Base-by-base conservation (phyloP, 1,139 yeast genomes). In the Diutina pseudorugosa region DNA sequence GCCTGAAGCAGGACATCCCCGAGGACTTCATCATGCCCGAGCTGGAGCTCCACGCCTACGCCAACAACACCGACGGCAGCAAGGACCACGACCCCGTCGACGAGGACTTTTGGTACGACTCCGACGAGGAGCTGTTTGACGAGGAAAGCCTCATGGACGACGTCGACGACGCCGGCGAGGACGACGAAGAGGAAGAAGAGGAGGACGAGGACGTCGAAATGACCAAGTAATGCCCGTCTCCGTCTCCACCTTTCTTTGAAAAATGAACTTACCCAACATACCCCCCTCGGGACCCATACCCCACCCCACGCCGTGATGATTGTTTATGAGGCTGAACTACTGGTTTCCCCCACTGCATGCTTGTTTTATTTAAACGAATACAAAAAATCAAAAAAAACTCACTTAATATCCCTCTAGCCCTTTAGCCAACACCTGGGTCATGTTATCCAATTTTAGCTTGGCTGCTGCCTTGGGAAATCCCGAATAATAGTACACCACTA, bases 31-130 rank as follows among this genome's bases (percentile, higher is more conserved):
- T 77, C 51, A 83, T 89, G 83, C 97, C 97, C 20, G 82, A 79
- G 50, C 65, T 66, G 57, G 76, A 71, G 55, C 76, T 77, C 52
- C 75, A 73, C 53, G 93, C 91, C 48, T 85, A 82, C 62, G 78
- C 80, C 45, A 73, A 73, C 52, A 71, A 75, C 56, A 64, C 66
- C 54, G 63, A 69, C 25, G 60, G 64, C 47, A 69, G 69, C 56
- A 67, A 66, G 59, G 74, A 72, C 50, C 44, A 36, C 23, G 90
- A 83, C 56, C 85, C 81, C 44, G 84, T 84, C 21, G 95, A 86
- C 60, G 95, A 87, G 59, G 93, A 85, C 62, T 87, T 86, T 62
- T 87, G 95, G 94, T 85, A 83, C 66, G 93, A 85, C 63, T 76
- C 83, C 58, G 79, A 71, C 55, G 73, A 72, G 56, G 77, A 73